Evolutionary conservation across 2,329 filamentous ascomycete genomes (phyloP), one percentile per base, ranked within the genome.

Genomic region (Colletotrichum phormii): DNA sequence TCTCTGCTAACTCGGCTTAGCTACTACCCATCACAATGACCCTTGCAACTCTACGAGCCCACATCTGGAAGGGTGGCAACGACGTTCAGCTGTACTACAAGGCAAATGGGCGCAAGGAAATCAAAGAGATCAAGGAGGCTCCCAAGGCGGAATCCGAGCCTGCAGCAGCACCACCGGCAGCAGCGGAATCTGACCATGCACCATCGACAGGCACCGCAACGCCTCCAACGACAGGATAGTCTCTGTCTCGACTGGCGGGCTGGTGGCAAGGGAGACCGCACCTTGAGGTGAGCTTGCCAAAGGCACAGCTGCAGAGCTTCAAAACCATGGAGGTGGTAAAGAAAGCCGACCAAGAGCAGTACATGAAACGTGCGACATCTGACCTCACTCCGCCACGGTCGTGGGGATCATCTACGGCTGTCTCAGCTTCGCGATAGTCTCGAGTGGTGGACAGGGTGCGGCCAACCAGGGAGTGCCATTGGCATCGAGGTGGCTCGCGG

Each of bases 31-130:
- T 92, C 7, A 93, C 92, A 37, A 98, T 98, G 93, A 98, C 93
- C 46, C 89, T 99, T n/a, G 95, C 95, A 5, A 98, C 95, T 0
- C 91, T 99, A 55, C 92, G 96, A 37, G 93, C 95, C 2, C 95
- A 98, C 79, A 88, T 98, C 66, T 99, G 97, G 97, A 95, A 97
- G 78, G 95, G 94, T 55, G 95, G 95, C n/a, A 95, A 93, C 77
- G 97, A 99, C 82, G 93, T 99, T 75, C 84, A 97, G 65, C 86
- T 99, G 62, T 90, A 95, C 79, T 99, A 99, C 87, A 97, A 95
- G 80, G 89, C 93, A 64, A 99, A 98, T 77, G 95, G 95, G n/a
- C 91, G 90, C 78, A 96, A 94, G 82, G 86, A 89, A 73, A 85
- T 91, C 42, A 99, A 98, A 77, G 95, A 95, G n/a, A 91, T 90